Conservation (phyloP, 345 rosid species). For the Nephelium lappaceum region DNA sequence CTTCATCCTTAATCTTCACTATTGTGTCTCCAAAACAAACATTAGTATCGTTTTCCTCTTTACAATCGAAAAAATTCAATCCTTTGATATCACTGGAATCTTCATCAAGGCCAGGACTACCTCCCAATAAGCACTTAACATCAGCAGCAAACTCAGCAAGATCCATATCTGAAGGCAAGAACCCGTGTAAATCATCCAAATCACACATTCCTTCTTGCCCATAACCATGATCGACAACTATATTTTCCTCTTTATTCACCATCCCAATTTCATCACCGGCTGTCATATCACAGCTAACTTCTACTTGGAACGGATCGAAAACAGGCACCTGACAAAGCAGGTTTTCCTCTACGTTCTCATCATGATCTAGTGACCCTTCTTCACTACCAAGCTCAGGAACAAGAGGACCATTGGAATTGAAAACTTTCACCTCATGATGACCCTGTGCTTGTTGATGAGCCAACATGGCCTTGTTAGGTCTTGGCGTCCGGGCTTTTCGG, state of each 20-base stretch:
- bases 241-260: slow-evolving; percentile 22
- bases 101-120: slow-evolving; percentile 21
- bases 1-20: slow-evolving; percentile 43
- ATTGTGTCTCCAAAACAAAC: background rate
- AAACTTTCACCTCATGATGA: slow-evolving; percentile 10
- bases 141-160: slow-evolving; percentile 53
- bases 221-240: slow-evolving; percentile 11
- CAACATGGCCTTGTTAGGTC: slow-evolving; percentile 28
- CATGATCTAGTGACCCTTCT: slow-evolving; percentile 33
- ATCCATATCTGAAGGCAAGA: slow-evolving; percentile 50
- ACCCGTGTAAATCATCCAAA: slow-evolving; percentile 35
- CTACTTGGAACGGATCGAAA: slow-evolving; percentile 41
- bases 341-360: slow-evolving; percentile 41
- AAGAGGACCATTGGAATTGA: slow-evolving; percentile 32
- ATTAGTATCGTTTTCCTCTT: slow-evolving; percentile 20
- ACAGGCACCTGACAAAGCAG: slow-evolving; percentile 50
- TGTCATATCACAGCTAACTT: slow-evolving; percentile 18
- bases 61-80: slow-evolving; percentile 20
- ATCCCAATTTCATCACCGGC: slow-evolving; percentile 13
- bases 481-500: slow-evolving; percentile 55
- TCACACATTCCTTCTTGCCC: slow-evolving; percentile 23
- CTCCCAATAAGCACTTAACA: slow-evolving; percentile 49
- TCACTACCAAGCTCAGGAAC: slow-evolving; percentile 57
- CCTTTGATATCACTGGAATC: slow-evolving; percentile 28
- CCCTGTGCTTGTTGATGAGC: slow-evolving; percentile 2